These are phyloP conservation scores for Coemansia aciculifera DNA, from an alignment of 192 early-diverging fungal species.

Conservation along the genomic window DNA sequence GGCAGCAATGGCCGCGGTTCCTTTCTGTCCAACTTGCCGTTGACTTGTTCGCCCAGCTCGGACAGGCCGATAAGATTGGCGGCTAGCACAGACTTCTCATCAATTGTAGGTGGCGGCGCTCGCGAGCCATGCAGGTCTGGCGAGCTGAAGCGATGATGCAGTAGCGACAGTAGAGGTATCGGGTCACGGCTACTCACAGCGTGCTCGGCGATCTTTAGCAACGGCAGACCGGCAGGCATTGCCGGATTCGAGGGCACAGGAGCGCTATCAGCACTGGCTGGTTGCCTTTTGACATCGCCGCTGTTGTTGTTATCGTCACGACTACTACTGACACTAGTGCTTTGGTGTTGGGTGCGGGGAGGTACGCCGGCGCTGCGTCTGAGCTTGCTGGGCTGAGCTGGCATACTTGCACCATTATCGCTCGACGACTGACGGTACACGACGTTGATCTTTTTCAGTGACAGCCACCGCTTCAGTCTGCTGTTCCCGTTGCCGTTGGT, in stretches of 20 bases:
- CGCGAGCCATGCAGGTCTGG: neutral
- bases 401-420: neutral
- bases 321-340: neutral
- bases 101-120: slow-evolving; percentile 7
- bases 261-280: neutral
- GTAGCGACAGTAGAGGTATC: slow-evolving; percentile 5
- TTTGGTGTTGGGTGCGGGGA: neutral
- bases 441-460: slow-evolving; percentile 23
- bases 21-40: neutral
- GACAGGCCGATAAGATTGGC: neutral
- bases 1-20: slow-evolving; percentile 16
- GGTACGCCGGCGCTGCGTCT: neutral
- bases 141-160: slow-evolving; percentile 16
- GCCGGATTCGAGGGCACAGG: neutral
- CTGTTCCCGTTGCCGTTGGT: neutral
- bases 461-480: slow-evolving; percentile 46
- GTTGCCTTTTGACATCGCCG: neutral
- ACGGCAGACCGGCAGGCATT: neutral
- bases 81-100: neutral
- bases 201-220: neutral
- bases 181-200: neutral
- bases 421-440: neutral
- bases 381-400: slow-evolving; percentile 5
- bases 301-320: neutral
- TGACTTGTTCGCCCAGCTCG: neutral